Evolutionary conservation across 208 protist species (phyloP), one percentile per base, ranked within the genome.

Genomic region (Crithidia mellificae): DNA sequence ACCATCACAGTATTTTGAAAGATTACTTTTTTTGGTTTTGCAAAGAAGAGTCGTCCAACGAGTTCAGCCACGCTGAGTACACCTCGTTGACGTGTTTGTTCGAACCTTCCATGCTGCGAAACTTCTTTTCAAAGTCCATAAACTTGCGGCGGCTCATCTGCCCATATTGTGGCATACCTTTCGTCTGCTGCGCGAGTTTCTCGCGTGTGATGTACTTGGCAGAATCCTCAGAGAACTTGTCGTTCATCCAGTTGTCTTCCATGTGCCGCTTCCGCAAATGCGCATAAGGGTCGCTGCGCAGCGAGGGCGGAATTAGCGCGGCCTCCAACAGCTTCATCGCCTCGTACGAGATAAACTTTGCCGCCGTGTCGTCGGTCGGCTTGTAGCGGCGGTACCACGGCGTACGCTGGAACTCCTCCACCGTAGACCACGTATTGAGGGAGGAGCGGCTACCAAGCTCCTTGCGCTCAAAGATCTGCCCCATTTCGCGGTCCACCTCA

Each of bases 181-280:
- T 86, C 24, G 88, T 96, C 12, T 94, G 81, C 30, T 85, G 81
- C 11, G 83, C 88, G n/a, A 96, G 65, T n/a, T 81, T 64, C 24
- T 88, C 81, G 2, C 88, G 83, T 25, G 72, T 91, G 24, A 96
- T 74, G 64, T 90, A 89, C 72, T 77, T 82, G 44, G 86, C 86
- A 5, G 81, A 72, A 57, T 93, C 83, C 64, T 96, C 91, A 0
- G 85, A 92, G 62, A 92, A 96, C 63, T 80, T 81, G 62, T 96
- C 87, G 65, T 96, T 91, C 85, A 96, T 91, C 86, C 88, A 96
- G 71, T 90, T 94, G 70, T 94, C 88, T 63, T 96, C 87, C 84
- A 94, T 91, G 65, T 96, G 91, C 14, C 88, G 85, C 74, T 93
- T 96, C 54, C 91, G 80, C 44, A 96, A 71, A 67, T 96, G 91